Conservation (phyloP, 2,329 filamentous ascomycete genomes). For the Elsinoe ampelina region DNA sequence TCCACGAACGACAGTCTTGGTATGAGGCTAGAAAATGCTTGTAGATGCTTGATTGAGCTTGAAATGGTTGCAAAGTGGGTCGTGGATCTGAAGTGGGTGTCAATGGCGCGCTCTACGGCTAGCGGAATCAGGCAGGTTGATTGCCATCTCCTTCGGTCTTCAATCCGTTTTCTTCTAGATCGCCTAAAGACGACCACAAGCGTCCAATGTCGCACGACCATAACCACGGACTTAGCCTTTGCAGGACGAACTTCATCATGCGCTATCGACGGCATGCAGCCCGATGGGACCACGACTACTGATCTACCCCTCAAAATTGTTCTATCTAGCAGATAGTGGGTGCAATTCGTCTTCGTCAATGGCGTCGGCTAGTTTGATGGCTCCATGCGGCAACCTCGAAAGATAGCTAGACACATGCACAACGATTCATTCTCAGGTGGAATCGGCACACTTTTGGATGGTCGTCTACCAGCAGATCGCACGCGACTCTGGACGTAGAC, state of each 20-base stretch:
- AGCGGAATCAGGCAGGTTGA: slow-evolving; percentile 12
- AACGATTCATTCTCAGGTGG: not conserved
- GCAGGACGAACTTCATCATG: not conserved
- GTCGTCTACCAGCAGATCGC: not conserved
- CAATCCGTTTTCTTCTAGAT: not conserved
- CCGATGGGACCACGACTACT: not conserved
- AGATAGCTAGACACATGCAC: not conserved
- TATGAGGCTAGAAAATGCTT: slow-evolving; percentile 2
- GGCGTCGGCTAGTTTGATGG: not conserved
- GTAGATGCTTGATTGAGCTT: slow-evolving; percentile 3
- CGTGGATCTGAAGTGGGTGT: not conserved
- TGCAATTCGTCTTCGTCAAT: not conserved
- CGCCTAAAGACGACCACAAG: not conserved
- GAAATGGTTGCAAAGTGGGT: not conserved
- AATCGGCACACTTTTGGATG: not conserved
- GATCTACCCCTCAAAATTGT: not conserved
- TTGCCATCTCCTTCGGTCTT: not conserved
- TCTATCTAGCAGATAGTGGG: not conserved
- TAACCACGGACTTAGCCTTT: too few relatives aligned
- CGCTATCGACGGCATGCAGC: not conserved
- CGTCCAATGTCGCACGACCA: too few relatives aligned
- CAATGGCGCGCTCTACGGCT: not conserved
- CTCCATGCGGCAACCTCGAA: not conserved
- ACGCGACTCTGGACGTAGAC: not conserved
- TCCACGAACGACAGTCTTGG: slow-evolving; percentile 1